A percentile compares a stretch with the other conserved stretches of the same genome.
These are phyloP conservation scores for Salisapilia sapeloensis DNA, from an alignment of 352 stramenopile genomes.

Conservation along the genomic window DNA sequence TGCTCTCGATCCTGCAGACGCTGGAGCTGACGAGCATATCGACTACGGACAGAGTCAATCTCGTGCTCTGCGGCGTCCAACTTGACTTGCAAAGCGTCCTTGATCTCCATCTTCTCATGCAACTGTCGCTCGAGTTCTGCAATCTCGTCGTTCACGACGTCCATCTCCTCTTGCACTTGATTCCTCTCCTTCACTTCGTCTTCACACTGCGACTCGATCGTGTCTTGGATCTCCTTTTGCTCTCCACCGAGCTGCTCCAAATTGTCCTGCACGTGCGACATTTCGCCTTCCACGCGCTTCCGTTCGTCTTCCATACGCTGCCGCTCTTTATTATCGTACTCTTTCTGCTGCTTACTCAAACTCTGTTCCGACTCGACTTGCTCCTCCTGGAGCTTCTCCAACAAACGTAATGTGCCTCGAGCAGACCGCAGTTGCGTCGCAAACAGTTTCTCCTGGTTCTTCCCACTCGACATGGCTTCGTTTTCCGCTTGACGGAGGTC, in stretches of 20 bases:
- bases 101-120: slow-evolving; percentile 32
- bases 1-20: slow-evolving; percentile 60
- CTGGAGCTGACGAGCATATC: slow-evolving; percentile 66
- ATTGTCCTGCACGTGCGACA: slow-evolving; percentile 60
- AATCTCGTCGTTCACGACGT: slow-evolving; percentile 50
- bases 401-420: slow-evolving; percentile 40
- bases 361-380: slow-evolving; percentile 29
- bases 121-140: slow-evolving; percentile 48
- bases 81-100: slow-evolving; percentile 36
- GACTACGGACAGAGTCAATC: slow-evolving; percentile 51
- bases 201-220: slow-evolving; percentile 61
- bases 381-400: slow-evolving; percentile 65
- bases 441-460: slow-evolving; percentile 65
- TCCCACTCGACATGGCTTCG: slow-evolving; percentile 47
- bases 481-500: slow-evolving; percentile 64
- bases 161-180: slow-evolving; percentile 34
- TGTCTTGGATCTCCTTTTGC: slow-evolving; percentile 58
- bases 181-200: slow-evolving; percentile 32
- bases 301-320: slow-evolving; percentile 62
- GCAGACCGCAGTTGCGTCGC: slow-evolving; percentile 60
- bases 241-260: slow-evolving; percentile 48
- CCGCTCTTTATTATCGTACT: slow-evolving; percentile 50
- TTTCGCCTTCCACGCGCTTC: slow-evolving; percentile 12
- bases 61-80: slow-evolving; percentile 61
- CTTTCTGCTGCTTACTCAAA: slow-evolving; percentile 32